Evolutionary conservation across 2,329 filamentous ascomycete genomes (phyloP).

Genomic region (Neonectria hederae): DNA sequence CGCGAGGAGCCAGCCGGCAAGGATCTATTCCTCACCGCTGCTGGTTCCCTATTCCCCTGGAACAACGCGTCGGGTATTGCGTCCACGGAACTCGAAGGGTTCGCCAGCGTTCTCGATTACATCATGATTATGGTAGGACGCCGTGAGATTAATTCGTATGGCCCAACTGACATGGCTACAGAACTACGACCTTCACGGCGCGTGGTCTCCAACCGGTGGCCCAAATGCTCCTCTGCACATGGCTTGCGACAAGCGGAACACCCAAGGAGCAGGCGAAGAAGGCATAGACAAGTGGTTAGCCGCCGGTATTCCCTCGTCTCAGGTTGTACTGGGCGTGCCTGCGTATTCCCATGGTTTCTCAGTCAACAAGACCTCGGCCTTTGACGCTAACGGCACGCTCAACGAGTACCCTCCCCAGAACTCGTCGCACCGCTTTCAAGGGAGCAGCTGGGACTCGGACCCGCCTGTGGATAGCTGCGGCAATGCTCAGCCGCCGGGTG

Average conservation of each 20-base stretch:
- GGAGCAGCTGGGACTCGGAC: conserved; percentile 35
- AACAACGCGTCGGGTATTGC: conserved; percentile 24
- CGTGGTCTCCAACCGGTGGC: conserved; percentile 29
- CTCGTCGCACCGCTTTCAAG: conserved; percentile 34
- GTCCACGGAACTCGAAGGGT: conserved; percentile 28
- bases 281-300: conserved; percentile 23
- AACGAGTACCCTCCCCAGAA: conserved; percentile 30
- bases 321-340: conserved; percentile 33
- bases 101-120: conserved; percentile 33
- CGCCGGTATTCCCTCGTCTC: conserved; percentile 27
- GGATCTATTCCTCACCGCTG: conserved; percentile 28
- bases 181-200: conserved; percentile 36
- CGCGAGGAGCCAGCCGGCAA: conserved; percentile 29
- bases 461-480: conserved; percentile 28
- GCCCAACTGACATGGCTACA: neutral
- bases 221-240: conserved; percentile 27
- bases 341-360: conserved; percentile 34
- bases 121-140: conserved; percentile 35
- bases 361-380: conserved; percentile 26
- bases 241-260: conserved; percentile 31
- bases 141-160: fast-evolving
- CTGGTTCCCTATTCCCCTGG: conserved; percentile 33
- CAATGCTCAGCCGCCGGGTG: conserved; percentile 27
- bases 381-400: conserved; percentile 16
- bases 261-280: conserved; percentile 27